Evolutionary conservation across 805 yeast genomes (phyloP).

Genomic region (Huiozyma sinensis): DNA sequence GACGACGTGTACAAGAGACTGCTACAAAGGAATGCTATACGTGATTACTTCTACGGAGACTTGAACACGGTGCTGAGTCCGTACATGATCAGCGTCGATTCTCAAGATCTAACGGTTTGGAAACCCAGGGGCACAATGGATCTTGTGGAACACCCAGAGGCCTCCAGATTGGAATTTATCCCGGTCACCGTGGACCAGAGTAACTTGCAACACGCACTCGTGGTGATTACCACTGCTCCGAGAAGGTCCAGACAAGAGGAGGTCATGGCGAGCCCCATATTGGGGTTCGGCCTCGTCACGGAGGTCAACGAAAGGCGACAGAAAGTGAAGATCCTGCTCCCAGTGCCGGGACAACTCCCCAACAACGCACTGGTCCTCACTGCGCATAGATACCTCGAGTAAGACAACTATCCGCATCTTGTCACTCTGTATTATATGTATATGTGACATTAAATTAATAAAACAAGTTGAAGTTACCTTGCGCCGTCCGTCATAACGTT

Average conservation of each 20-base stretch:
- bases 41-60: slow-evolving; percentile 85
- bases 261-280: slow-evolving; percentile 43
- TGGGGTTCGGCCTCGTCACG: slow-evolving; percentile 66
- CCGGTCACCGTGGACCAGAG: slow-evolving; percentile 38
- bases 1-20: slow-evolving; percentile 62
- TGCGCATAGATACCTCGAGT: slow-evolving; percentile 73
- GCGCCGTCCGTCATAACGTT: too few species aligned
- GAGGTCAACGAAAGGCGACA: slow-evolving; percentile 68
- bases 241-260: slow-evolving; percentile 38
- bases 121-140: slow-evolving; percentile 37
- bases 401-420: slow-evolving; percentile 1
- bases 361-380: slow-evolving; percentile 65
- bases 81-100: slow-evolving; percentile 66
- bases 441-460: too few species aligned
- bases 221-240: slow-evolving; percentile 51
- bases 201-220: slow-evolving; percentile 61
- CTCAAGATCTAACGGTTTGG: slow-evolving; percentile 49
- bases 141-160: slow-evolving; percentile 10
- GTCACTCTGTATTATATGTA: too few species aligned
- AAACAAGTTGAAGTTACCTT: too few species aligned
- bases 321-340: slow-evolving; percentile 62
- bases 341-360: slow-evolving; percentile 83
- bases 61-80: slow-evolving; percentile 63
- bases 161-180: slow-evolving; percentile 20
- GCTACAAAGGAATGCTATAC: slow-evolving; percentile 63